Conservation (phyloP, 2,329 filamentous ascomycete species). For the Sphaerulina vaccinii region DNA sequence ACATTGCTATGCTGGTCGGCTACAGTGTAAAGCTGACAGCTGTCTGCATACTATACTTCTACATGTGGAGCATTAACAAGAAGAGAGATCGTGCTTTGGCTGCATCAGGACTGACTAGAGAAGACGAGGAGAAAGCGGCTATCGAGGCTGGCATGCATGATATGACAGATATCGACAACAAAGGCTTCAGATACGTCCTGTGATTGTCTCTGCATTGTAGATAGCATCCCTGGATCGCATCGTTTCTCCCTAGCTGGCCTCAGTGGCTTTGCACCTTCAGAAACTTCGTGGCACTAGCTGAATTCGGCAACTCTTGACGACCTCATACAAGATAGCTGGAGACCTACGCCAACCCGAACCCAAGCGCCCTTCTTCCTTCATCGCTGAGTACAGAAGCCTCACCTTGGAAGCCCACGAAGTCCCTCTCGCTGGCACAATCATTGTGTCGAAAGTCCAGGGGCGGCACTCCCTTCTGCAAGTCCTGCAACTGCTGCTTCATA, state of each 20-base stretch:
- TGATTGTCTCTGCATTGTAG: too few relatives aligned
- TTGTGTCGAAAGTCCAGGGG: slow-evolving; percentile 10
- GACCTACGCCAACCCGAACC: slow-evolving; percentile 6
- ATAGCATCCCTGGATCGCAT: too few relatives aligned
- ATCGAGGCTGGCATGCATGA: slow-evolving; percentile 58
- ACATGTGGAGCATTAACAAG: slow-evolving; percentile 57
- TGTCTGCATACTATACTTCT: slow-evolving; percentile 54
- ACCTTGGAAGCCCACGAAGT: slow-evolving; percentile 7
- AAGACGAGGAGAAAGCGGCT: slow-evolving; percentile 50
- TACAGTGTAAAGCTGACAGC: slow-evolving; percentile 54
- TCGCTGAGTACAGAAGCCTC: slow-evolving; percentile 11
- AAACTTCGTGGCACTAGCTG: too few relatives aligned
- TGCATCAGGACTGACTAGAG: slow-evolving; percentile 31
- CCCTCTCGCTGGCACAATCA: slow-evolving; percentile 1
- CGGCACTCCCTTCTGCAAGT: slow-evolving; percentile 5
- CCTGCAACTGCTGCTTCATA: slow-evolving; percentile 15
- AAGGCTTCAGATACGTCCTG: too few relatives aligned
- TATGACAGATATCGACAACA: slow-evolving; percentile 48
- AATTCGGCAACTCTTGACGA: too few relatives aligned
- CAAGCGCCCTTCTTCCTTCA: slow-evolving; percentile 8
- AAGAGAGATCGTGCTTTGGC: slow-evolving; percentile 51
- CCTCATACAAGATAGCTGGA: too few relatives aligned
- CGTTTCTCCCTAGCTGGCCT: too few relatives aligned
- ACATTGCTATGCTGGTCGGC: slow-evolving; percentile 57
- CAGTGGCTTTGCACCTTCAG: too few relatives aligned